These are phyloP conservation scores for Aurantiochytrium sp. DNA, from an alignment of 108 stramenopile genomes.

Conservation along the genomic window DNA sequence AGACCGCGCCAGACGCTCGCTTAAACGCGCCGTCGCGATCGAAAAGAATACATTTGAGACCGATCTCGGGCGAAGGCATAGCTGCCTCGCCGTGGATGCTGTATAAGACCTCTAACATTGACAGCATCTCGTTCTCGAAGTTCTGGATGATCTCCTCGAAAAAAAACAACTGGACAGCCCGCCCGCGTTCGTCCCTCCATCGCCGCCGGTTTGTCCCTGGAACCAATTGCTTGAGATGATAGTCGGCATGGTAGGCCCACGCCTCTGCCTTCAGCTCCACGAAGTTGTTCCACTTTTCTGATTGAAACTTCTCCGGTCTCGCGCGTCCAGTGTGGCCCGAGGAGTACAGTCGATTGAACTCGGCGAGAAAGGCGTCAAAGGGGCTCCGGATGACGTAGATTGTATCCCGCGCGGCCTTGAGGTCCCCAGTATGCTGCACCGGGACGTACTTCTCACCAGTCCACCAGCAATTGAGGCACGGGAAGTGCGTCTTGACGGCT, in stretches of 20 bases:
- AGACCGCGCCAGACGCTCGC: background rate
- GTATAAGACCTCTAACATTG: background rate
- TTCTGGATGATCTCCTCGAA: background rate
- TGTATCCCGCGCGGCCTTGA: background rate
- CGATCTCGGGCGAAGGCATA: background rate
- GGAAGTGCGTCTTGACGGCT: constrained; percentile 27
- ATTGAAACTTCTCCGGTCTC: background rate
- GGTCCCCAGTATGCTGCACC: background rate
- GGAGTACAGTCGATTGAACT: background rate
- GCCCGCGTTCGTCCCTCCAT: background rate
- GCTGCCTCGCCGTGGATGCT: background rate
- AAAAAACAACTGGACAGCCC: background rate
- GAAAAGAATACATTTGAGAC: background rate
- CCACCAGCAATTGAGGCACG: background rate
- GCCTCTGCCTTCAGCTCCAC: background rate
- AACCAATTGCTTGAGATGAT: background rate
- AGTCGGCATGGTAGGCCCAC: background rate
- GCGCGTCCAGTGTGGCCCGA: background rate
- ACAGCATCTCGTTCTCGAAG: background rate
- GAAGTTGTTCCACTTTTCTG: background rate
- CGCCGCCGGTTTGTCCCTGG: background rate
- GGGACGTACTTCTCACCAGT: background rate
- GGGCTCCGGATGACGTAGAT: background rate
- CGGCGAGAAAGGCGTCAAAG: background rate
- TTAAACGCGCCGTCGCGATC: background rate